A percentile compares a stretch with the other conserved stretches of the same genome.
phyloP scores from a whole-genome alignment of 306 rosid species.

The Vigna unguiculata region DNA sequence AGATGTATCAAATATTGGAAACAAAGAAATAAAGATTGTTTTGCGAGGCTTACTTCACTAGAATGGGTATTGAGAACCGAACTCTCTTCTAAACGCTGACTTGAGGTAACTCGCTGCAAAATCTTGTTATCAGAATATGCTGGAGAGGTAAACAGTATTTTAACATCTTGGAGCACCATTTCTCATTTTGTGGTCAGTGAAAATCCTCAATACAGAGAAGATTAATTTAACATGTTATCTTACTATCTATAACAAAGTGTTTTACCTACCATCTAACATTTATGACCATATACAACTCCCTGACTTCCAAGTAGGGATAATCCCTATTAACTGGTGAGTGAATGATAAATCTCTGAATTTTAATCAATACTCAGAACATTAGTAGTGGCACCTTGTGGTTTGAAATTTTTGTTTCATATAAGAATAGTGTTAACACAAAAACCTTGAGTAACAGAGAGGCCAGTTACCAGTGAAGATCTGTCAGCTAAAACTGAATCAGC shows the following conservation, averaged over 20 bases:
- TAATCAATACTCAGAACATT: conserved; percentile 16
- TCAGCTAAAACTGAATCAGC: conserved; percentile 97
- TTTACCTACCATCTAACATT: neutral
- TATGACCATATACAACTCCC: conserved; percentile 15
- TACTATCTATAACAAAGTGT: no score
- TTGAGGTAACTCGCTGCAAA: conserved; percentile 93
- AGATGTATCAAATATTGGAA: conserved; percentile 5
- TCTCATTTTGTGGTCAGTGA: neutral
- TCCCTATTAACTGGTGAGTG: conserved; percentile 11
- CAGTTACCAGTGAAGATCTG: conserved; percentile 86
- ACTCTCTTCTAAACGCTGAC: conserved; percentile 92
- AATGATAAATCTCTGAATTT: conserved; percentile 26
- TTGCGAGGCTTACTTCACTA: conserved; percentile 64
- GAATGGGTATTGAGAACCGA: conserved; percentile 91
- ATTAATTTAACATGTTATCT: neutral
- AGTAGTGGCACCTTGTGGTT: conserved; percentile 1
- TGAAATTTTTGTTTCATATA: conserved; percentile 1
- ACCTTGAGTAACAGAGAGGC: neutral
- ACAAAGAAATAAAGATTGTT: conserved; percentile 32
- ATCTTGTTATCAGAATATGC: conserved; percentile 17
- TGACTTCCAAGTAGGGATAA: neutral
- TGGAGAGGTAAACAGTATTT: neutral
- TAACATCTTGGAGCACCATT: conserved; percentile 9
- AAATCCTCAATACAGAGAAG: conserved; percentile 10
- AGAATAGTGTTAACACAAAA: conserved; percentile 33